These are phyloP conservation scores for Monilinia laxa DNA, from an alignment of 2,329 filamentous ascomycete genomes.

Conservation along the genomic window DNA sequence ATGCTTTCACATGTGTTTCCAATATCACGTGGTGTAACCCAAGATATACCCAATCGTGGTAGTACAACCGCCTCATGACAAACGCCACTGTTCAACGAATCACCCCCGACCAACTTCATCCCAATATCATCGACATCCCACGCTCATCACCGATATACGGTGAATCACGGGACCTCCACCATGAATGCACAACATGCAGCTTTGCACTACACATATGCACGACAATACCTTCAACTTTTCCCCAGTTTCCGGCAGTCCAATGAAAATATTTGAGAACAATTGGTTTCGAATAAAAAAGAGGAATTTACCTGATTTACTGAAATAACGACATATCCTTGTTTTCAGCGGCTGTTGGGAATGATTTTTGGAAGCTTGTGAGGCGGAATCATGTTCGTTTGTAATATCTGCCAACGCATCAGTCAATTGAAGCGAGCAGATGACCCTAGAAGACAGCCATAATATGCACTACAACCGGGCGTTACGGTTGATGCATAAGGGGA, in stretches of 20 bases:
- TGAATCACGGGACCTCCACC: conserved; percentile 36
- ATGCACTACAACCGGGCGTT: conserved; percentile 32
- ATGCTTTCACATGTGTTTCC: conserved; percentile 24
- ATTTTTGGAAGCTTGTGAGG: conserved; percentile 29
- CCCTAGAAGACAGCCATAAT: conserved; percentile 26
- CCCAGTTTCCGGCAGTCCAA: conserved; percentile 29
- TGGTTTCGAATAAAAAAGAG: conserved; percentile 17
- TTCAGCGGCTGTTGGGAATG: conserved; percentile 27
- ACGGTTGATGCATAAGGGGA: conserved; percentile 26
- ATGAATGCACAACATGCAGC: conserved; percentile 36
- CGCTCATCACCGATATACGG: conserved; percentile 28
- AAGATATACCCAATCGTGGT: conserved; percentile 18
- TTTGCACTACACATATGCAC: conserved; percentile 29
- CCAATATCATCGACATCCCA: conserved; percentile 21
- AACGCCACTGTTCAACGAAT: conserved; percentile 24
- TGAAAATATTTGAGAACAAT: conserved; percentile 36
- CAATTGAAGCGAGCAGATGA: conserved; percentile 32
- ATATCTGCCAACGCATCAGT: conserved; percentile 39
- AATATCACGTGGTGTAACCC: conserved; percentile 36
- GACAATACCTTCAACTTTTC: conserved; percentile 22
- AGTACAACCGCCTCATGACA: conserved; percentile 28
- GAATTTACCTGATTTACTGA: conserved; percentile 36
- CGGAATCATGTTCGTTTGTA: conserved; percentile 33
- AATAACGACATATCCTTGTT: conserved; percentile 39
- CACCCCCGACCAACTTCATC: conserved; percentile 14